These are phyloP conservation scores for Eurotiales sp. DNA, from an alignment of 2,329 filamentous ascomycete species.

Conservation along the genomic window DNA sequence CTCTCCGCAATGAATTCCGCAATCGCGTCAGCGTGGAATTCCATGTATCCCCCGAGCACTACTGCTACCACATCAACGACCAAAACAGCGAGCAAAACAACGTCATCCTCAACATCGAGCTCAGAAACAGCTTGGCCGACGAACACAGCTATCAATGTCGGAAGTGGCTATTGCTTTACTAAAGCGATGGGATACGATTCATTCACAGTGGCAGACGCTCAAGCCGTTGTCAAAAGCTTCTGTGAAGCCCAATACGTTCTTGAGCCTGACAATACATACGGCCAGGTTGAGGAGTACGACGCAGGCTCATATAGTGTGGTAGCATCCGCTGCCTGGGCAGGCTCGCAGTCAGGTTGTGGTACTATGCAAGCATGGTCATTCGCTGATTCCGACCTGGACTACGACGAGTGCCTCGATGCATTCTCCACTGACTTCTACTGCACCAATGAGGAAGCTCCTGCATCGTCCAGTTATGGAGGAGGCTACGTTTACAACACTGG, in stretches of 20 bases:
- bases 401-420: neutral
- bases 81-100: neutral
- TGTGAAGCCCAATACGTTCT: neutral
- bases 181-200: neutral
- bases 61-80: neutral
- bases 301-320: neutral
- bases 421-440: neutral
- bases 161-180: neutral
- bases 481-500: slow-evolving; percentile 1
- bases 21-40: neutral
- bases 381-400: neutral
- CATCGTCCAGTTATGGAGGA: neutral
- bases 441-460: neutral
- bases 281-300: neutral
- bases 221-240: neutral
- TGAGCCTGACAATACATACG: neutral
- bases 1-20: neutral
- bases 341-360: neutral
- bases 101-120: neutral
- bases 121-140: neutral
- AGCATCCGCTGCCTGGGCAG: neutral
- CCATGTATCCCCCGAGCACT: neutral
- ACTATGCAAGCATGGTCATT: neutral
- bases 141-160: neutral
- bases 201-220: neutral